A percentile compares a stretch with the other conserved stretches of the same genome.
These are phyloP conservation scores for Manihot esculenta DNA, from an alignment of 441 rosid genomes.

Conservation along the genomic window DNA sequence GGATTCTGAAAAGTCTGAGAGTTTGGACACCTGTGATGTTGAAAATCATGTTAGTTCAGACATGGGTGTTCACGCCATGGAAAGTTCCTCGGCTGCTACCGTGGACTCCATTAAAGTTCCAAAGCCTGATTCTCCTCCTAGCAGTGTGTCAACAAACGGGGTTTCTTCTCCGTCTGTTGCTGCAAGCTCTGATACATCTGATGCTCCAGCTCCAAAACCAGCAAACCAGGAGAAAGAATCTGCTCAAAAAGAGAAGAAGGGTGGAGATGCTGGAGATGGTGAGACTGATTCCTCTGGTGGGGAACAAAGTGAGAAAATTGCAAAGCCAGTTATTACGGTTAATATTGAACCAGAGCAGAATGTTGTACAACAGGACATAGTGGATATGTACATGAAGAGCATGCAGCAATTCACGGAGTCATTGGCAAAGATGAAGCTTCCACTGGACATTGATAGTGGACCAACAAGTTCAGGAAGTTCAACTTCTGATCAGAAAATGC, in stretches of 20 bases:
- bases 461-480: slow-evolving; percentile 78
- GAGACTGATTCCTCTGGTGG: slow-evolving; percentile 52
- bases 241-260: slow-evolving; percentile 37
- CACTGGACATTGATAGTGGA: slow-evolving; percentile 73
- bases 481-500: slow-evolving; percentile 71
- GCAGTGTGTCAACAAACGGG: slow-evolving; percentile 70
- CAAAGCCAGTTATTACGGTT: slow-evolving; percentile 48
- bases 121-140: slow-evolving; percentile 72
- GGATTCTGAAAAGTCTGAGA: slow-evolving; percentile 67
- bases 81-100: slow-evolving; percentile 46
- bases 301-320: slow-evolving; percentile 36
- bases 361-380: slow-evolving; percentile 88
- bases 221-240: slow-evolving; percentile 49
- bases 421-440: slow-evolving; percentile 97
- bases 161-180: slow-evolving; percentile 63
- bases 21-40: slow-evolving; percentile 55
- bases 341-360: slow-evolving; percentile 73
- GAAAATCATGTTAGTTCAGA: slow-evolving; percentile 54
- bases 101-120: slow-evolving; percentile 46
- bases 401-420: slow-evolving; percentile 99
- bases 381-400: slow-evolving; percentile 98
- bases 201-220: slow-evolving; percentile 48
- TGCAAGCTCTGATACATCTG: slow-evolving; percentile 59
- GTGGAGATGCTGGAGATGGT: slow-evolving; percentile 38
- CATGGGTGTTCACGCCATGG: slow-evolving; percentile 39